A percentile compares a stretch with the other conserved stretches of the same genome.
Conservation (phyloP, 345 rosid species). For the Excoecaria agallocha region DNA sequence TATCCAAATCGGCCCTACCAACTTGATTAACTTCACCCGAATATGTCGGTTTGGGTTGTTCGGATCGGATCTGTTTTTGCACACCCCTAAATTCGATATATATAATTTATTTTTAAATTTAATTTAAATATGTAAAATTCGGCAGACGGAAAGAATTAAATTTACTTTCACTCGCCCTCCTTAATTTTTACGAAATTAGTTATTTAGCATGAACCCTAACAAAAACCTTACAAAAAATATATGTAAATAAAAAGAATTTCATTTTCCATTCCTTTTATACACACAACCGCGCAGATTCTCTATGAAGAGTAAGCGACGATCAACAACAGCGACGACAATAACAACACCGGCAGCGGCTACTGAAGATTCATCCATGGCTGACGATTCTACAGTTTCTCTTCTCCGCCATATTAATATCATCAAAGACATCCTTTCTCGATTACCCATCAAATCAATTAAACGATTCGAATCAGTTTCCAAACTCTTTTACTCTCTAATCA, state of each 20-base stretch:
- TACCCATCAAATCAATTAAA: conserved; percentile 38
- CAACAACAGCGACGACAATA: neutral
- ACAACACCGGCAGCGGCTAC: no score
- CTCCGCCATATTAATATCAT: neutral
- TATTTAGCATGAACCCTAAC: conserved; percentile 1
- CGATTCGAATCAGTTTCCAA: conserved; percentile 44
- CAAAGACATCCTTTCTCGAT: conserved; percentile 30
- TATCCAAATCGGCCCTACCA: no score
- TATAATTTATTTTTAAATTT: no score
- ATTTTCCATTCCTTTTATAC: neutral
- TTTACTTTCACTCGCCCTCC: no score
- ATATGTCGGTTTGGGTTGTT: no score
- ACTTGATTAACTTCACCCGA: no score
- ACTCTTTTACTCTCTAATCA: conserved; percentile 26
- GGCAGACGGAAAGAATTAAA: no score
- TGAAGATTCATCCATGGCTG: conserved; percentile 5
- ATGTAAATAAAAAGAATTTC: neutral
- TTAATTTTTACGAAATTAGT: no score
- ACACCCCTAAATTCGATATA: no score
- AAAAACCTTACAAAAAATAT: neutral
- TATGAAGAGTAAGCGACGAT: conserved; percentile 23
- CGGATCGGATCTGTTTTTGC: no score
- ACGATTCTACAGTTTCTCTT: neutral
- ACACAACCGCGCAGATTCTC: neutral
- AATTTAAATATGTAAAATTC: no score